Evolutionary conservation across 2,329 filamentous ascomycete genomes (phyloP), one percentile per base, ranked within the genome.

Genomic region (Trichoderma atroviride): DNA sequence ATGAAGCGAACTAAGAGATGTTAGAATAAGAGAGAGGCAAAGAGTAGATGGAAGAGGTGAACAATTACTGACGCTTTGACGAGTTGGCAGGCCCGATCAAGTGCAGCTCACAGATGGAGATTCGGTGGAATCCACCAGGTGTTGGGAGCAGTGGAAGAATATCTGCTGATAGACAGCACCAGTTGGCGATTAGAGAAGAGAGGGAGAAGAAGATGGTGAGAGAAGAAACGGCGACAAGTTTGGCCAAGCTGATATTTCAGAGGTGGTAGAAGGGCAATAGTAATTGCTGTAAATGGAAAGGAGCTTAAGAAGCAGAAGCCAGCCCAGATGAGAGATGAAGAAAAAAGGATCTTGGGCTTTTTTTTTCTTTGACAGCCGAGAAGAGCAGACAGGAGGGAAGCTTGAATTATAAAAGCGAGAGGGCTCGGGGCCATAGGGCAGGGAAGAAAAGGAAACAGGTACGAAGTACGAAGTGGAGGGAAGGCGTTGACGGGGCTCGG

Each of bases 381-480:
- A 69, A 43, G 37, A 31, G 59, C 24, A 62, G 33, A 52, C 31
- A 24, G 66, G 58, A 57, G 58, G 63, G 52, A 55, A 70, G 57
- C 37, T 50, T 70, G 69, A 62, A 59, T 55, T 63, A 55, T 69
- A 69, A 69, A 37, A 60, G 63, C 43, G 35, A 58, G 64, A 53
- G 35, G 35, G 43, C 55, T 59, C 61, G 63, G 24, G 40, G 27
- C 40, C 58, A 33, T 55, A 53, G 55, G 47, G 31, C 55, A 59
- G 6, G 24, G n/a, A n/a, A 52, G 27, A 37, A 27, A 22, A 52
- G 27, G n/a, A 58, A 67, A 52, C 53, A 37, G 24, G 19, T 19
- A 27, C 47, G 16, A 55, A 55, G 57, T 61, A 29, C 24, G 55
- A 58, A 66, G 29, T 19, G 53, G 14, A 59, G 16, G 57, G 29